phyloP scores from a whole-genome alignment of 345 rosid genomes.

The Eucalyptus victrix region DNA sequence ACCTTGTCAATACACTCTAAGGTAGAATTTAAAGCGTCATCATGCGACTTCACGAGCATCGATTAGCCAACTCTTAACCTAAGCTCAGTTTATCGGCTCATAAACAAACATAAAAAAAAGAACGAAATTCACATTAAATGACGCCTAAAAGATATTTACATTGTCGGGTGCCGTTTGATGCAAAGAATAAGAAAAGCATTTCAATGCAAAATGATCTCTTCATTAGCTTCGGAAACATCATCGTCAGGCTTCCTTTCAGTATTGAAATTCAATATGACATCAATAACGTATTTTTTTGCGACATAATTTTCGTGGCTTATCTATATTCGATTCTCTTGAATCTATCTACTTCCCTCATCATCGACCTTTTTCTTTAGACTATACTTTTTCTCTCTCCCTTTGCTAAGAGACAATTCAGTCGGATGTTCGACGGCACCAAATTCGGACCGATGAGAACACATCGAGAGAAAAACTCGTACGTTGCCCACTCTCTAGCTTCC shows the following conservation, averaged over 20 bases:
- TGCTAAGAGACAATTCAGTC: background rate
- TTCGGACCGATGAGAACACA: background rate
- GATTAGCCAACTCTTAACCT: background rate
- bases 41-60: background rate
- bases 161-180: background rate
- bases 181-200: background rate
- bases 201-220: background rate
- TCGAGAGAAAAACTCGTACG: background rate
- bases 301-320: background rate
- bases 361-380: background rate
- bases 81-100: background rate
- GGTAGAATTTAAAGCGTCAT: background rate
- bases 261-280: background rate
- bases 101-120: background rate
- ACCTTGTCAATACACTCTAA: background rate
- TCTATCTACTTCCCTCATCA: background rate
- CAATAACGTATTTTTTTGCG: background rate
- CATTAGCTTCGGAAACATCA: background rate
- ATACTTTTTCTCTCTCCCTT: background rate
- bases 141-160: background rate
- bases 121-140: background rate
- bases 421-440: background rate
- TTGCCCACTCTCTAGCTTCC: background rate
- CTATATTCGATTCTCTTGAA: background rate
- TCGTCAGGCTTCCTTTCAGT: accelerated